phyloP scores from a whole-genome alignment of 148 eudicot genomes.

The Fagopyrum esculentum region DNA sequence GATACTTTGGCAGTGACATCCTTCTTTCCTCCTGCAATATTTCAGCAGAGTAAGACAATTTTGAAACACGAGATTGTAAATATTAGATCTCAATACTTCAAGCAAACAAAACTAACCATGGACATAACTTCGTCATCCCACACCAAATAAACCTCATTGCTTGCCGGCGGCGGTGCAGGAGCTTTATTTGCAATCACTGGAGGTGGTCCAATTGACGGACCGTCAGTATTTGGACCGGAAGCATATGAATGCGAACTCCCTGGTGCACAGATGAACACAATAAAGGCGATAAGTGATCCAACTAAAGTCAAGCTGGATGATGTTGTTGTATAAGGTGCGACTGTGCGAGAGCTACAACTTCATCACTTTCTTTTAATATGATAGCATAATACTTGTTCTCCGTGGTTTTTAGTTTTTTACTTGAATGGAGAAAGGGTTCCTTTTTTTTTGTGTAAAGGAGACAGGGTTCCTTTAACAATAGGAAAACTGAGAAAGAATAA shows the following conservation, averaged over 20 bases:
- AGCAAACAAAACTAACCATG: slow-evolving; percentile 53
- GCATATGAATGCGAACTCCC: slow-evolving; percentile 82
- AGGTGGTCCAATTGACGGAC: slow-evolving; percentile 97
- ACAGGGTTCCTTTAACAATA: not conserved
- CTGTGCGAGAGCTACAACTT: not conserved
- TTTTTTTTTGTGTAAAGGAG: not conserved
- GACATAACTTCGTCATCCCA: slow-evolving; percentile 99
- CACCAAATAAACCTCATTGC: slow-evolving; percentile 89
- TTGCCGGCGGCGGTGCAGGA: slow-evolving; percentile 64
- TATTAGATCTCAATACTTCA: not conserved
- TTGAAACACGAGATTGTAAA: not conserved
- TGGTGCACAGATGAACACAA: slow-evolving; percentile 26
- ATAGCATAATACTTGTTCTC: not conserved
- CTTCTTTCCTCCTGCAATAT: slow-evolving; percentile 91
- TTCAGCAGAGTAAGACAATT: slow-evolving; percentile 8
- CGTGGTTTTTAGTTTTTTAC: not conserved
- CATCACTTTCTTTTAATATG: not conserved
- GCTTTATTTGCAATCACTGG: slow-evolving; percentile 91
- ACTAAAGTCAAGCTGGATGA: not conserved
- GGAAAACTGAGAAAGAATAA: not conserved
- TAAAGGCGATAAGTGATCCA: not conserved
- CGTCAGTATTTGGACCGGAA: slow-evolving; percentile 96
- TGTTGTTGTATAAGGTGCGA: not conserved
- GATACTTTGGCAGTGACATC: slow-evolving; percentile 81
- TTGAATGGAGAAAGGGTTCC: not conserved